These are phyloP conservation scores for Cryomyces antarcticus DNA, from an alignment of 495 filamentous ascomycete species.

Conservation along the genomic window DNA sequence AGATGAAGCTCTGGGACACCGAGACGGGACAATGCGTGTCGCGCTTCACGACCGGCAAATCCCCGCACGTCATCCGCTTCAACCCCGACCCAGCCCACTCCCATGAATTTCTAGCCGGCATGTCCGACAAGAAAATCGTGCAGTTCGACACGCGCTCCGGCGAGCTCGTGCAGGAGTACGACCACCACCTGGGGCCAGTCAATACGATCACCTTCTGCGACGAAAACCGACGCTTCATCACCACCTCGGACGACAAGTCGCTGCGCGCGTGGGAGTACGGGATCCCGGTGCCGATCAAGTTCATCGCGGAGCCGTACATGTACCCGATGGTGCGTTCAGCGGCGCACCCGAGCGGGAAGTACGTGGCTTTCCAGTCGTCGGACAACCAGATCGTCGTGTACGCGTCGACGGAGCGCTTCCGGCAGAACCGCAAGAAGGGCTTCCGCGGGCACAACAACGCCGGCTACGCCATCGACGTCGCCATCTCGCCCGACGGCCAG, in stretches of 20 bases:
- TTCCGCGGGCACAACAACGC: slow-evolving; percentile 92
- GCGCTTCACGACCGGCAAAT: slow-evolving; percentile 80
- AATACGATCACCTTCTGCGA: slow-evolving; percentile 97
- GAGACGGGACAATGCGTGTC: slow-evolving; percentile 77
- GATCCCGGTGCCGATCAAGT: slow-evolving; percentile 79
- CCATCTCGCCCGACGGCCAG: slow-evolving; percentile 75
- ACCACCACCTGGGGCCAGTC: slow-evolving; percentile 90
- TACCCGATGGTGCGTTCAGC: slow-evolving; percentile 69
- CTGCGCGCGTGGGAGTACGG: slow-evolving; percentile 94
- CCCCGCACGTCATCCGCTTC: slow-evolving; percentile 85
- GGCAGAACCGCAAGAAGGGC: slow-evolving; percentile 89
- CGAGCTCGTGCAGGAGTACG: slow-evolving; percentile 88
- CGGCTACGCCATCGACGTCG: slow-evolving; percentile 79
- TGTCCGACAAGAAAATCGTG: slow-evolving; percentile 96
- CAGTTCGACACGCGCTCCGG: slow-evolving; percentile 82
- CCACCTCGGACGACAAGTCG: slow-evolving; percentile 90
- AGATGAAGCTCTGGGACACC: slow-evolving; percentile 96
- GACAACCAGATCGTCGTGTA: slow-evolving; percentile 98
- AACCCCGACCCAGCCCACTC: slow-evolving; percentile 57
- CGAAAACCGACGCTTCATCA: slow-evolving; percentile 86
- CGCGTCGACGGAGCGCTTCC: slow-evolving; percentile 80
- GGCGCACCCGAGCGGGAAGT: slow-evolving; percentile 73
- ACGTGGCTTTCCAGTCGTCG: slow-evolving; percentile 73
- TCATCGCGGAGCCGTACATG: slow-evolving; percentile 93
- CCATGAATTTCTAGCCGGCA: slow-evolving; percentile 84